Conservation (phyloP, 371 early-diverging fungal species). For the Rhizopus arrhizus region DNA sequence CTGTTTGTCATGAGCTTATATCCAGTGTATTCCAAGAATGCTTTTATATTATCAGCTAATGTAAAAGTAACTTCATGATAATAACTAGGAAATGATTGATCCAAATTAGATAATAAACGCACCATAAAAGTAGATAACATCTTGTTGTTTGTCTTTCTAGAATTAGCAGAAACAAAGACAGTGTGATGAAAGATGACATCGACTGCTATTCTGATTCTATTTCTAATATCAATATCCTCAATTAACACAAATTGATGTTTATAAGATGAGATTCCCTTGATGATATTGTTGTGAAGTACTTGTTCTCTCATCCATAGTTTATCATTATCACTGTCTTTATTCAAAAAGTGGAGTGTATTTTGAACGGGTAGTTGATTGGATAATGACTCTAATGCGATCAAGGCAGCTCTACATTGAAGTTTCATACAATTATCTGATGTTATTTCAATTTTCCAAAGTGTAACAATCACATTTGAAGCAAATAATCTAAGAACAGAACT, state of each 20-base stretch:
- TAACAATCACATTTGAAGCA: slow-evolving; percentile 38
- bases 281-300: slow-evolving; percentile 40
- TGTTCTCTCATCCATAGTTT: slow-evolving; percentile 23
- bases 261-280: slow-evolving; percentile 45
- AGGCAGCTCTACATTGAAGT: slow-evolving; percentile 44
- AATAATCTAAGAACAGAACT: slow-evolving; percentile 32
- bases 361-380: slow-evolving; percentile 14
- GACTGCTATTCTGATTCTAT: slow-evolving; percentile 46
- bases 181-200: slow-evolving; percentile 52
- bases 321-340: not conserved
- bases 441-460: slow-evolving; percentile 45
- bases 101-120: slow-evolving; percentile 38
- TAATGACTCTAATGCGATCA: slow-evolving; percentile 38
- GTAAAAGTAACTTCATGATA: slow-evolving; percentile 52
- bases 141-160: slow-evolving; percentile 16
- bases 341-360: not conserved
- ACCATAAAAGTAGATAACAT: slow-evolving; percentile 44
- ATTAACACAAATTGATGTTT: slow-evolving; percentile 51
- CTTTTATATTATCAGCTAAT: slow-evolving; percentile 51
- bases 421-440: slow-evolving; percentile 35
- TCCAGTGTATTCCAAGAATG: slow-evolving; percentile 51
- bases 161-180: slow-evolving; percentile 45
- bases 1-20: slow-evolving; percentile 35
- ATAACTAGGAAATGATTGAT: slow-evolving; percentile 42
- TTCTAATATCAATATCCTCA: slow-evolving; percentile 53